A percentile compares a stretch with the other conserved stretches of the same genome.
Evolutionary conservation across 345 rosid species (phyloP).

Genomic region (Orychophragmus violaceus): DNA sequence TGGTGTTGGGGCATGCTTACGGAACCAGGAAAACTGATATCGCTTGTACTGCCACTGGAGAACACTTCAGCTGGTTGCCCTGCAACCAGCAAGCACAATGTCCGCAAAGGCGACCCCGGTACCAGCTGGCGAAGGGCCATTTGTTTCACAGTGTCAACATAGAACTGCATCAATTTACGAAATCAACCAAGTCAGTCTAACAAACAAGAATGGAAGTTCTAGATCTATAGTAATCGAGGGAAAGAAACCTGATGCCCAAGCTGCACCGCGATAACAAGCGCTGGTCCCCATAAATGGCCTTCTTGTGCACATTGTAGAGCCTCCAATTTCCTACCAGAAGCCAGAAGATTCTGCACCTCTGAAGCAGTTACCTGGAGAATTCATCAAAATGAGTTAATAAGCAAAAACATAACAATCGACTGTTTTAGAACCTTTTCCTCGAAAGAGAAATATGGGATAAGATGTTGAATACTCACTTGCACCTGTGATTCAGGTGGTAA

Average conservation of each 20-base stretch:
- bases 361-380: slow-evolving; percentile 68
- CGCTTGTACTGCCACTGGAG: slow-evolving; percentile 36
- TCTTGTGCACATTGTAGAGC: slow-evolving; percentile 83
- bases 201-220: background rate
- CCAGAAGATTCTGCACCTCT: slow-evolving; percentile 92
- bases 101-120: slow-evolving; percentile 94
- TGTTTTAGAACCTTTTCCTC: background rate
- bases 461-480: slow-evolving; percentile 44
- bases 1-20: slow-evolving; percentile 40
- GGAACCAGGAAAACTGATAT: slow-evolving; percentile 37
- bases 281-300: slow-evolving; percentile 99
- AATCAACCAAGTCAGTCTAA: slow-evolving; percentile 16
- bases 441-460: background rate
- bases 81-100: slow-evolving; percentile 93
- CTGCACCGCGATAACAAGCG: slow-evolving; percentile 90
- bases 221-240: background rate
- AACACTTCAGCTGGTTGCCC: slow-evolving; percentile 98
- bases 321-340: slow-evolving; percentile 86
- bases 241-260: slow-evolving; percentile 87
- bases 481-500: slow-evolving; percentile 86
- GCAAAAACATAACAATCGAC: background rate
- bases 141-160: slow-evolving; percentile 84
- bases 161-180: slow-evolving; percentile 52
- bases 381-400: slow-evolving; percentile 6
- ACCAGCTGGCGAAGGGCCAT: slow-evolving; percentile 92